Evolutionary conservation across 202 grass and related monocot genomes (phyloP).

Genomic region (Cymbopogon flexuosus): DNA sequence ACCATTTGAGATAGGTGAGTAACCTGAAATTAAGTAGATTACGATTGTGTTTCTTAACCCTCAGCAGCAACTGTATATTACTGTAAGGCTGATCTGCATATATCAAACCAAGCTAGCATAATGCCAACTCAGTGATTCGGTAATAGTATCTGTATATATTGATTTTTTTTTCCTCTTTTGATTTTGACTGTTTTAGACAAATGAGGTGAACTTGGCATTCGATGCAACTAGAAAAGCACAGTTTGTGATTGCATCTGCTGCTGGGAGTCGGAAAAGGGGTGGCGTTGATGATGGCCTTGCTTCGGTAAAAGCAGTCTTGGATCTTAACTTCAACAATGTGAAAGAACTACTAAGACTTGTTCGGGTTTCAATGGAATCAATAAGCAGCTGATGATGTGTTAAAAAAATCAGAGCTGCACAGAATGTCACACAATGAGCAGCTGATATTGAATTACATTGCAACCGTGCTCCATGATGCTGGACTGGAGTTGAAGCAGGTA

Average conservation of each 20-base stretch:
- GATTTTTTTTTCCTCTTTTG: not conserved
- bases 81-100: conserved; percentile 1
- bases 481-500: conserved; percentile 16
- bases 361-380: conserved; percentile 64
- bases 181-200: conserved; percentile 46
- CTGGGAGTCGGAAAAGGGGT: conserved; percentile 36
- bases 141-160: conserved; percentile 26
- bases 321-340: conserved; percentile 76
- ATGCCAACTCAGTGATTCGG: conserved; percentile 1
- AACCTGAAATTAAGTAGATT: not conserved
- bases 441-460: not conserved
- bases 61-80: not conserved
- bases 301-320: conserved; percentile 61
- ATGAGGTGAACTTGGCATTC: conserved; percentile 68
- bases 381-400: conserved; percentile 38
- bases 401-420: not conserved
- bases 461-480: conserved; percentile 1
- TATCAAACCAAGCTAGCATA: conserved; percentile 14
- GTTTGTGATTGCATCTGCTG: conserved; percentile 45
- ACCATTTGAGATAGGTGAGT: not conserved
- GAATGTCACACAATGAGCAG: conserved; percentile 20
- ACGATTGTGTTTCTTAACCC: not conserved
- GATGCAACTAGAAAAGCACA: conserved; percentile 76
- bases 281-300: conserved; percentile 40
- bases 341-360: conserved; percentile 65